Conservation (phyloP, 768 basidiomycete species). For the Tricholoma sp. region DNA sequence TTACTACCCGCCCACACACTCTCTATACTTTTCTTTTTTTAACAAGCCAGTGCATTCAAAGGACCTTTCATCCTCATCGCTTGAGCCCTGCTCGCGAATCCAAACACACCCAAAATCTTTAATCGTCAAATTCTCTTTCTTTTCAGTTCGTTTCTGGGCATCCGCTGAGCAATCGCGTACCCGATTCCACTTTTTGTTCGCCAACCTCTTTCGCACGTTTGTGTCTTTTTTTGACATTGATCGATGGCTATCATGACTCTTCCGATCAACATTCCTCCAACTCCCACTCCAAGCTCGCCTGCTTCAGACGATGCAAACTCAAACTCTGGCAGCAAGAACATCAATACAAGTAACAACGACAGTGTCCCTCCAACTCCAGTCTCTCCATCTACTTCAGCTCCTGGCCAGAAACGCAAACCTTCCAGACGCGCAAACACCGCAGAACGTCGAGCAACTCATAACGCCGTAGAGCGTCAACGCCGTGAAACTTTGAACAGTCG, state of each 20-base stretch:
- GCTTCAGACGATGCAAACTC: conserved; percentile 15
- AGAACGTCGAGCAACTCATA: conserved; percentile 93
- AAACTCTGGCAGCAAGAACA: too few species aligned
- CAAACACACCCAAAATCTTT: too few species aligned
- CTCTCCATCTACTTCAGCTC: conserved; percentile 25
- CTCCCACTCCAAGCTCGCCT: conserved; percentile 22
- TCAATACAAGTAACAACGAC: conserved; percentile 29
- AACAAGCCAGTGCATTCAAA: conserved; percentile 12
- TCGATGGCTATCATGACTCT: conserved; percentile 37
- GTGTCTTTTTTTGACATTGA: too few species aligned
- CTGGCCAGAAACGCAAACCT: conserved; percentile 69
- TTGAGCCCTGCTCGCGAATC: conserved; percentile 68
- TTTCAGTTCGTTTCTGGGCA: too few species aligned
- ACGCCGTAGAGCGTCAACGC: conserved; percentile 92
- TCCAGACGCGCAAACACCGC: conserved; percentile 91
- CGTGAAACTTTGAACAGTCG: conserved; percentile 90
- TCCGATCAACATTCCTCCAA: conserved; percentile 18
- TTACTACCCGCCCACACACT: conserved; percentile 40
- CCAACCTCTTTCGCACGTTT: neutral
- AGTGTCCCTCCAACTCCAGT: conserved; percentile 46
- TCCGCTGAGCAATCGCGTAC: conserved; percentile 9
- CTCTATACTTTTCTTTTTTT: too few species aligned
- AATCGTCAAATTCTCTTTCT: too few species aligned
- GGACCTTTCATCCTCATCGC: conserved; percentile 34
- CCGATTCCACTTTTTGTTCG: conserved; percentile 15